Evolutionary conservation across 169 alveolate genomes (phyloP), one percentile per base, ranked within the genome.

Genomic region (Prorocentrum cordatum): DNA sequence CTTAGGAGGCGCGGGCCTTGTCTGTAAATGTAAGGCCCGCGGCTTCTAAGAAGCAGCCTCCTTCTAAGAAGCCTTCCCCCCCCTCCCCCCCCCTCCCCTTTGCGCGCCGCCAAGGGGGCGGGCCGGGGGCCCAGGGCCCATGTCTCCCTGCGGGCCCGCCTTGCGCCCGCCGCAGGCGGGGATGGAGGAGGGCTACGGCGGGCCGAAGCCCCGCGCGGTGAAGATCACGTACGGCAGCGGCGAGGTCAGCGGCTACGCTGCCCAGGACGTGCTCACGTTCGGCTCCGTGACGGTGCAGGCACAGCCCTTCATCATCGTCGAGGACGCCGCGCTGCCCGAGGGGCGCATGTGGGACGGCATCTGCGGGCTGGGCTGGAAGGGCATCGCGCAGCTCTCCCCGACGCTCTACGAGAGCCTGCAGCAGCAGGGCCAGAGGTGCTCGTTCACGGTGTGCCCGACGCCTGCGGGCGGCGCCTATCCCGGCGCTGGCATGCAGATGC

Each of bases 271-370:
- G n/a, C n/a, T n/a, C n/a, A n/a, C n/a, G n/a, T n/a, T n/a, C n/a
- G n/a, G n/a, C n/a, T n/a, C n/a, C n/a, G n/a, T n/a, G 14, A 59
- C 68, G 22, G 36, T 59, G 38, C 62, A 62, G 75, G 59, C 54
- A 27, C 88, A 77, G 64, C 54, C 62, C 26, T 77, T 77, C 73
- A n/a, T 77, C 64, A 77, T 77, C 88, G 88, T 77, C 0, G 88
- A 77, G 67, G 88, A 77, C 27, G 82, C 82, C 12, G 62, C 36
- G 39, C 39, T 70, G 24, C 82, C 82, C 0, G 16, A 24, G 27
- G 24, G 39, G 14, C 82, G 82, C 29, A 62, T 36, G 32, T 77
- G 88, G 88, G 88, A 77, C 33, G 88, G 88, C 38, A 77, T 77
- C 29, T 77, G 88, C 75, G 88, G 88, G 45, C 32, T 77, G 9